Evolutionary conservation across 2,329 filamentous ascomycete genomes (phyloP), one percentile per base, ranked within the genome.

Genomic region (Fusarium virguliforme): DNA sequence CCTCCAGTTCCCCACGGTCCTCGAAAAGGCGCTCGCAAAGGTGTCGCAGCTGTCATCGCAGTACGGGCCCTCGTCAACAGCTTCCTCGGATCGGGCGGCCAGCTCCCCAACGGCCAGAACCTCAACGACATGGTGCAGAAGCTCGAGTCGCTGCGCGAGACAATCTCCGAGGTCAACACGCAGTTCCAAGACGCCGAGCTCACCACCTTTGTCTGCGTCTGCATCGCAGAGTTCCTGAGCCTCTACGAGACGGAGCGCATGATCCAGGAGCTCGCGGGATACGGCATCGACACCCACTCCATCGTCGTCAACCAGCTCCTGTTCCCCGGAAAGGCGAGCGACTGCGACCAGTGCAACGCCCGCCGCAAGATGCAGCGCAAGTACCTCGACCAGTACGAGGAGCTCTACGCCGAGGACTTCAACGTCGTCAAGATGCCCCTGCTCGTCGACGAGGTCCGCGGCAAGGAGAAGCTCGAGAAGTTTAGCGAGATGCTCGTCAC

Each of bases 171-270:
- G 81, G 96, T 99, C 77, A 99, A 99, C 85, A 89, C 93, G 55
- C 96, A 99, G 83, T 99, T 99, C 89, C 98, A 99, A 87, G 93
- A 99, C 79, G 91, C 96, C 62, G 92, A 94, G 73, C 89, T 98
- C 76, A 98, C 95, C 24, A 99, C 96, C 0, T 99, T 99, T 79
- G 94, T 99, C 60, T 98, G 96, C 81, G 96, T 99, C 67, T 97
- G 96, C 82, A 99, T 99, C 81, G 94, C 96, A 59, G 96, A 99
- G 83, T 99, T 99, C 85, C 83, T 99, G 76, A 95, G 92, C 38
- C 87, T 99, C 58, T 99, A 99, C 85, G 96, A 99, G 87, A 99
- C 96, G 68, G 96, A 99, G 86, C 93, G 96, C 77, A 98, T 99
- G 96, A 98, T 99, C 77, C 96, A 99, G 86, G 96, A 99, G 85